These are phyloP conservation scores for Colletotrichum abscissum DNA, from an alignment of 2,329 filamentous ascomycete species.

Conservation along the genomic window DNA sequence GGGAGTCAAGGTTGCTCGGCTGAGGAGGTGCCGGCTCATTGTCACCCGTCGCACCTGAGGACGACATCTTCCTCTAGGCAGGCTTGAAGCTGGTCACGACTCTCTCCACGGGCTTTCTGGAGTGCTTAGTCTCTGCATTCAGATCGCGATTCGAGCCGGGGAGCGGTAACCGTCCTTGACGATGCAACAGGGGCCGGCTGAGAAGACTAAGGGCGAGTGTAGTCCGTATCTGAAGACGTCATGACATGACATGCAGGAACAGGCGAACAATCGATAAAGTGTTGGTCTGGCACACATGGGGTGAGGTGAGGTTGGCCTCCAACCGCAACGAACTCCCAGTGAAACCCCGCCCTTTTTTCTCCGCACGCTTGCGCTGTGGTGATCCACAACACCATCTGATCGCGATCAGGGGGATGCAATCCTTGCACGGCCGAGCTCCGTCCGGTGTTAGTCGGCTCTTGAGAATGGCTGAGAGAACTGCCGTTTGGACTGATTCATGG, in stretches of 20 bases:
- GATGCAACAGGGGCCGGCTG: not conserved
- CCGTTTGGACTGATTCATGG: too few relatives aligned
- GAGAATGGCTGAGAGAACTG: too few relatives aligned
- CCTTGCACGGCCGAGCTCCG: slow-evolving; percentile 10
- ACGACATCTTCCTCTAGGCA: not conserved
- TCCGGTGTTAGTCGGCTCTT: slow-evolving; percentile 14
- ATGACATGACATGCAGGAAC: slow-evolving; percentile 4
- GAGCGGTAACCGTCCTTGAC: too few relatives aligned
- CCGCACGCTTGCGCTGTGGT: slow-evolving; percentile 13
- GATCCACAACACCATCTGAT: slow-evolving; percentile 15
- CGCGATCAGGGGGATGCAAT: slow-evolving; percentile 12
- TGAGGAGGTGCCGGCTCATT: not conserved
- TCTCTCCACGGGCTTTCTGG: too few relatives aligned
- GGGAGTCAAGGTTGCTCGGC: slow-evolving; percentile 7
- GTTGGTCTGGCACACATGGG: not conserved
- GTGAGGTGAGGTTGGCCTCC: slow-evolving; percentile 3
- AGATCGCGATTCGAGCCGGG: too few relatives aligned
- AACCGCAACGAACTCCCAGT: slow-evolving; percentile 3
- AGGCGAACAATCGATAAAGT: not conserved
- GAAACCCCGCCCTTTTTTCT: slow-evolving; percentile 24
- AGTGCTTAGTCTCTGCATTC: too few relatives aligned
- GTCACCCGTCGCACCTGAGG: slow-evolving; percentile 10
- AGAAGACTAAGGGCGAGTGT: not conserved
- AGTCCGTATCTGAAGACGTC: slow-evolving; percentile 13
- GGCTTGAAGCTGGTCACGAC: too few relatives aligned